phyloP scores from a whole-genome alignment of 805 yeast genomes.

The Teunomyces aglyptinius region DNA sequence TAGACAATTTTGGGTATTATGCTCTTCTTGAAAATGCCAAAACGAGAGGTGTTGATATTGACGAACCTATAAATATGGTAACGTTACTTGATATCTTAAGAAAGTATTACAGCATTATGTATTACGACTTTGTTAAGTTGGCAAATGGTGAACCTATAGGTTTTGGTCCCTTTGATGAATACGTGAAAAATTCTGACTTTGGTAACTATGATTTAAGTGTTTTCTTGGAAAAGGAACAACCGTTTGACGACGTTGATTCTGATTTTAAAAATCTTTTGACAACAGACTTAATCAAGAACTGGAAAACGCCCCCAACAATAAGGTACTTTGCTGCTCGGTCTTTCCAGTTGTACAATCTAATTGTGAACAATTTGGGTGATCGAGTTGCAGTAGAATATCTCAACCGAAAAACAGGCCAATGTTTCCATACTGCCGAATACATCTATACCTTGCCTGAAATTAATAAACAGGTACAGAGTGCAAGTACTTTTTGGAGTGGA shows the following conservation, averaged over 20 bases:
- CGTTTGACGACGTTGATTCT: slow-evolving; percentile 8
- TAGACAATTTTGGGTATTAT: slow-evolving; percentile 33
- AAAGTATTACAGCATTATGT: slow-evolving; percentile 32
- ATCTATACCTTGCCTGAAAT: slow-evolving; percentile 34
- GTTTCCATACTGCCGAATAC: slow-evolving; percentile 41
- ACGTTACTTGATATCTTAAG: slow-evolving; percentile 38
- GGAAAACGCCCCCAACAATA: slow-evolving; percentile 58
- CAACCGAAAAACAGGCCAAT: slow-evolving; percentile 28
- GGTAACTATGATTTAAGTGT: slow-evolving; percentile 7
- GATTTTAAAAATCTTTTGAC: slow-evolving; percentile 21
- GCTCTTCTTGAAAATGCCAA: slow-evolving; percentile 46
- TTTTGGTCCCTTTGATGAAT: slow-evolving; percentile 38
- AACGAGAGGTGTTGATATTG: slow-evolving; percentile 48
- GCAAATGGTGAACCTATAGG: slow-evolving; percentile 47
- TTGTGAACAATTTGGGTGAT: slow-evolving; percentile 35
- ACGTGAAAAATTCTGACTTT: slow-evolving; percentile 9
- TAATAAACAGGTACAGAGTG: slow-evolving; percentile 23
- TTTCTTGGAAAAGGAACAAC: slow-evolving; percentile 5
- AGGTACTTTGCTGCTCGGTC: slow-evolving; percentile 55
- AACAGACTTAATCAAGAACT: slow-evolving; percentile 31
- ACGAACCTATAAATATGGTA: slow-evolving; percentile 45
- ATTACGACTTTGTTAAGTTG: slow-evolving; percentile 43
- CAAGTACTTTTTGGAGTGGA: slow-evolving; percentile 60
- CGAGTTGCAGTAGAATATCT: slow-evolving; percentile 54
- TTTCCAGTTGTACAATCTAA: slow-evolving; percentile 43